Base-by-base conservation (phyloP, 1,284 basidiomycete genomes). In the Prillingera fragicola region DNA sequence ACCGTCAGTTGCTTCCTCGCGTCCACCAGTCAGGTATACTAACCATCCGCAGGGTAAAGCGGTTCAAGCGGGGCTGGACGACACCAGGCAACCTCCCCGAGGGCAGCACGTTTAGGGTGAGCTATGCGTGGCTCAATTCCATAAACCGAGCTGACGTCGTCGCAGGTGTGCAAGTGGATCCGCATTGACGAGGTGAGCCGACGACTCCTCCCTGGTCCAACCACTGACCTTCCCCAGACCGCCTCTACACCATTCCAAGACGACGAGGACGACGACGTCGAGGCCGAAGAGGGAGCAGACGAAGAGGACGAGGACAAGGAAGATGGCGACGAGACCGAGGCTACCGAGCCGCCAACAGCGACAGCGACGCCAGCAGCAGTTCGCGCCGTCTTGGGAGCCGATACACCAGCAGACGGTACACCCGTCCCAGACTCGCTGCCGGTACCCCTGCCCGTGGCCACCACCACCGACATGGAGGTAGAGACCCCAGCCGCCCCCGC, bases 31-130 rank as follows among this genome's bases (percentile, higher is more conserved):
- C 8, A 31, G 12, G 14, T 15, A 8, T 8, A 6, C 29, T 7
- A 8, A 6, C 21, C 21, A 17, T 24, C 9, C 9, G 1, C 38
- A 63, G 61, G 1, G 62, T 60, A 9, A 59, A 62, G 44, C 60
- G 55, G 36, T 64, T 60, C 60, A 56, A 56, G 19, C 55, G 52
- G 32, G 56, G 56, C 52, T 64, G 62, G 62, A 47, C 54, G 5
- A 38, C 56, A 5, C 62, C 62, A 9, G 47, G 48, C n/a, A 58
- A 60, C 5, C 38, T 62, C 12, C 56, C 59, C 22, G 56, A 60
- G 12, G 62, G 59, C 17, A 59, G 54, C 50, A 57, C 54, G 10
- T 64, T 57, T 47, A 62, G 59, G 43, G 54, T 56, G 18, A 24
- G 50, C 41, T 2, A 19, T 23, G n/a, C n/a, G n/a, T n/a, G n/a